Conservation (phyloP, 2,329 filamentous ascomycete genomes). For the Amauroascus verrucosus region DNA sequence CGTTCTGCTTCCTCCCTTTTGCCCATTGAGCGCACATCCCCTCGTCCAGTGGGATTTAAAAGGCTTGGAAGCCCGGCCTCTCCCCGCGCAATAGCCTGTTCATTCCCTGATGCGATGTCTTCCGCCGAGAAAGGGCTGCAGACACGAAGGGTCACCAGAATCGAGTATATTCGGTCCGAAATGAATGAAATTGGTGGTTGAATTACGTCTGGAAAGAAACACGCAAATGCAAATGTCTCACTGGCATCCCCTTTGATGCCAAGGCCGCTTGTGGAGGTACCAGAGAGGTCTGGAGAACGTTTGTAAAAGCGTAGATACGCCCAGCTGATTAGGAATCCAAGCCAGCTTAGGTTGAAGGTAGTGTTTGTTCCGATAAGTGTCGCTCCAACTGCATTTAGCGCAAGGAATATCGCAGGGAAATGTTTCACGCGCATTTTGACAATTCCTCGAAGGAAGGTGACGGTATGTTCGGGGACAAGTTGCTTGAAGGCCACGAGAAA, state of each 20-base stretch:
- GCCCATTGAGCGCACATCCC: constrained; percentile 42
- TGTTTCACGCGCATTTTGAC: constrained; percentile 79
- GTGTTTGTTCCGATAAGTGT: constrained; percentile 59
- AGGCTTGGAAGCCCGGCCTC: constrained; percentile 52
- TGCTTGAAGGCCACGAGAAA: constrained; percentile 98
- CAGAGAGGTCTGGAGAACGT: constrained; percentile 45
- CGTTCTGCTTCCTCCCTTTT: constrained; percentile 87
- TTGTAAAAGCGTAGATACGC: constrained; percentile 96
- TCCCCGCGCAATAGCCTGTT: constrained; percentile 57
- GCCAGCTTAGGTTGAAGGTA: constrained; percentile 65
- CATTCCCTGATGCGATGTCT: constrained; percentile 63
- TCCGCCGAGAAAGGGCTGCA: constrained; percentile 78
- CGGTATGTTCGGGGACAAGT: constrained; percentile 91
- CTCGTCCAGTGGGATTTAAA: constrained; percentile 42
- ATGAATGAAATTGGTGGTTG: constrained; percentile 68
- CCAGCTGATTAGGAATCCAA: constrained; percentile 82
- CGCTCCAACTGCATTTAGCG: constrained; percentile 59
- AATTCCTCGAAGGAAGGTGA: constrained; percentile 80
- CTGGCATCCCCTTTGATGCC: constrained; percentile 78
- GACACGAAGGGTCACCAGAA: constrained; percentile 63
- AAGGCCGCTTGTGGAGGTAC: constrained; percentile 43
- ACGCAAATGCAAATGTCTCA: constrained; percentile 90
- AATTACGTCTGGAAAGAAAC: constrained; percentile 80
- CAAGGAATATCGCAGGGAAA: constrained; percentile 63
- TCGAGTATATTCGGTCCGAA: constrained; percentile 62